Base-by-base conservation (phyloP, 345 rosid species). In the Hirschfeldia incana region DNA sequence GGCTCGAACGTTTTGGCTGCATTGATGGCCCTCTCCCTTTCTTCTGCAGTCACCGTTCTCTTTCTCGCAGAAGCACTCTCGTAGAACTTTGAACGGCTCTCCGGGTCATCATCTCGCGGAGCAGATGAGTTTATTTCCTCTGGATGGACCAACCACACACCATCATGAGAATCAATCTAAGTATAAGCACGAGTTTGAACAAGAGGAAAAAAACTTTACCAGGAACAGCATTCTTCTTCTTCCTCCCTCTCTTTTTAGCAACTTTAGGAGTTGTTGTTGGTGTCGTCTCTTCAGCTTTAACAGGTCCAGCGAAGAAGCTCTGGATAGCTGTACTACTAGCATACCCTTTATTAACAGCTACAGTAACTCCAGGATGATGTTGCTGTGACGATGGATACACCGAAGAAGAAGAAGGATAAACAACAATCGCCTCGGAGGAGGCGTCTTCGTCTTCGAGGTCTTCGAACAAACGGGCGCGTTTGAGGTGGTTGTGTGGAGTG, bases 1-100 rank as follows among this genome's bases (percentile, higher is more conserved):
- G 97, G 94, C 77, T 87, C 92, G 62, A 91, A 93, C n/a, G 89
- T 76, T 85, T 91, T 89, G 16, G 97, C 92, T 26, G 92, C 91
- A 80, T 85, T 92, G 55, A 91, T 75, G 15, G 90, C 91, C 63
- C 89, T 78, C 80, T 90, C 93, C 82, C 97, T 85, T 62, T 88
- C 97, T 80, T 90, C 97, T 77, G 91, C 89, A 61, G 94, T 90
- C 67, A 89, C 90, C 0, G 94, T 88, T 84, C 97, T 88, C 83
- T 86, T 87, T 81, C 93, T 84, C 3, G 90, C 91, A 13, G 94
- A 88, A 72, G 94, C 96, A 85, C 94, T 91, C 80, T 88, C 93
- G 69, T 88, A 89, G 80, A 86, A 87, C 83, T 88, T 87, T 69
- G 83, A 83, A 33, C 81, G 85, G 82, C 78, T 84, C 46, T 89